phyloP scores from a whole-genome alignment of 768 basidiomycete genomes.

The Cyclocybe cylindracea region DNA sequence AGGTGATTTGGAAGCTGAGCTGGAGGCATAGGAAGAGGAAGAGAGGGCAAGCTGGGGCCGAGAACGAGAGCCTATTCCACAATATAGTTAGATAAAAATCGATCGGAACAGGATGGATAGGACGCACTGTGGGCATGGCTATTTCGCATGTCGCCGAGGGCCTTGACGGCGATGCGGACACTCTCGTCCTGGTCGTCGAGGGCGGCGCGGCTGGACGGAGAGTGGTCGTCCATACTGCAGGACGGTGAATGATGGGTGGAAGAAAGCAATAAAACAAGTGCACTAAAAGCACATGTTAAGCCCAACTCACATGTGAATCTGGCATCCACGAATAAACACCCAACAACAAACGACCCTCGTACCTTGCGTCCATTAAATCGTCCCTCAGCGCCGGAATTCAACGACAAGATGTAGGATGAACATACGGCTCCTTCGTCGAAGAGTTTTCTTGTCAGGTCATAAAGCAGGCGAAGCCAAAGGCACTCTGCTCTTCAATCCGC shows the following conservation, averaged over 20 bases:
- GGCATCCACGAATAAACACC: too few species aligned
- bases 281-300: too few species aligned
- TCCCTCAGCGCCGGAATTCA: too few species aligned
- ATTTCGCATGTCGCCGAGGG: constrained; percentile 78
- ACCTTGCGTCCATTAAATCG: too few species aligned
- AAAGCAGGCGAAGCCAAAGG: too few species aligned
- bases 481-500: too few species aligned
- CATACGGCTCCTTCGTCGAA: too few species aligned
- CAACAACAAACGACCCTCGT: too few species aligned
- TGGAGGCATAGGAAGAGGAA: constrained; percentile 6
- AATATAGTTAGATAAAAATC: background rate
- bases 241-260: constrained; percentile 12
- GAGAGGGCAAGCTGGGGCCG: constrained; percentile 8
- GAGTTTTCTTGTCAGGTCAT: too few species aligned
- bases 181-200: constrained; percentile 66
- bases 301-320: too few species aligned
- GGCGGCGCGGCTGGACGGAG: background rate
- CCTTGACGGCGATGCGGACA: constrained; percentile 76
- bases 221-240: constrained; percentile 13
- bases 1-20: constrained; percentile 7
- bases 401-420: too few species aligned
- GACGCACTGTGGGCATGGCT: constrained; percentile 24
- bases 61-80: background rate
- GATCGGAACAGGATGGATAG: background rate
- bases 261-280: constrained; percentile 4